Base-by-base conservation (phyloP, 768 basidiomycete genomes). In the Mycena albidolilacea region DNA sequence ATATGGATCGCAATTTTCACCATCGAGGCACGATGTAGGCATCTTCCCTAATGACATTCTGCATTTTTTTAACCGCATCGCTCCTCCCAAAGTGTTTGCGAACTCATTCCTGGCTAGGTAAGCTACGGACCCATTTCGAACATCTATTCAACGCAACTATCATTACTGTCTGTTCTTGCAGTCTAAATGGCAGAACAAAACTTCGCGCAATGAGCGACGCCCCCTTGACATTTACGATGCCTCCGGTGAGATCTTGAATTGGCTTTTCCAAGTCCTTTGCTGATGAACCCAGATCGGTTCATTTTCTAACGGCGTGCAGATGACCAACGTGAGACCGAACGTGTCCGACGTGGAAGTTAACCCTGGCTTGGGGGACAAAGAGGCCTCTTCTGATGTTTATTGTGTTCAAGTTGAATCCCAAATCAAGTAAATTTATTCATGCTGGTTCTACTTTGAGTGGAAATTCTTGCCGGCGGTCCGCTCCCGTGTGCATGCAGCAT, bases 61-160 rank as follows among this genome's bases (percentile, higher is more conserved):
- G 21, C 64, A 54, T 19, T 65, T 65, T 39, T 44, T 30, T 3
- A 43, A 55, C 38, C 41, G 17, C 46, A 54, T 35, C 50, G 37
- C 19, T 39, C 37, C 52, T 12, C 17, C 39, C 10, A 17, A 44
- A 66, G 65, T 66, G 39, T 66, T 30, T 17, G 39, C 65, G 30
- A 66, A 66, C 54, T 57, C 65, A 21, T 43, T 66, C 43, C 46
- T 66, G 21, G 65, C 65, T 30, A 66, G 65, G 65, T 66, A 30
- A 66, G 65, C 21, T 55, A n/a, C 12, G 35, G 11, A 10, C 30
- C 14, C 14, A 44, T 30, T 17, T 46, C 39, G 38, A 54, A 66
- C 5, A 43, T 21, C 23, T 21, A 52, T 52, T 21, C 8, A 7
- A n/a, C 23, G 30, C 21, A 30, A 43, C 30, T 5, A 37, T 30